Percentiles rank a stretch among this genome's conserved stretches.
phyloP scores from a whole-genome alignment of 2,329 filamentous ascomycete species.

The Beauveria sp. region DNA sequence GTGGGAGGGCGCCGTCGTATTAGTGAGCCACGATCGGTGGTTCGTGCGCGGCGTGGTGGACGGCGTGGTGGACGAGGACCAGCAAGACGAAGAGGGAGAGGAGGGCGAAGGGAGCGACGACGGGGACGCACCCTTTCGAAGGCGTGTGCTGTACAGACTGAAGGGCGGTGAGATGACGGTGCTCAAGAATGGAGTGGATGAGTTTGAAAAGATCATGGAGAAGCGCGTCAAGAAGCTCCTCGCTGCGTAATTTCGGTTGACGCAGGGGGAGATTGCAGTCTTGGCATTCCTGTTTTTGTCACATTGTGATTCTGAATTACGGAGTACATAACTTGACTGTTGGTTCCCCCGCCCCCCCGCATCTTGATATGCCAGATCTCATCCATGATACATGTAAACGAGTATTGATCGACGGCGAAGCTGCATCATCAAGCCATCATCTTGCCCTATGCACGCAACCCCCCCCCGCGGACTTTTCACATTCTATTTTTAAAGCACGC shows the following conservation, averaged over 20 bases:
- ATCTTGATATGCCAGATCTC: background rate
- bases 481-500: background rate
- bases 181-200: conserved; percentile 52
- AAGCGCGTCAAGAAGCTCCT: conserved; percentile 45
- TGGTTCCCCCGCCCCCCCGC: background rate
- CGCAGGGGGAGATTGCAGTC: background rate
- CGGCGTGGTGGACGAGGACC: conserved; percentile 40
- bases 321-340: too few relatives aligned
- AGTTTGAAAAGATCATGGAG: conserved; percentile 58
- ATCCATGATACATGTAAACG: background rate
- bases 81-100: conserved; percentile 21
- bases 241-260: background rate
- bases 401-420: background rate
- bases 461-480: background rate
- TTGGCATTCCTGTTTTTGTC: background rate
- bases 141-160: conserved; percentile 53
- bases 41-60: conserved; percentile 69
- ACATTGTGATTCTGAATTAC: background rate
- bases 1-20: conserved; percentile 67
- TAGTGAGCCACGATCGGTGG: conserved; percentile 78
- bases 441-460: too few relatives aligned
- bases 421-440: too few relatives aligned
- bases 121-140: conserved; percentile 35
- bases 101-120: conserved; percentile 30
- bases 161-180: conserved; percentile 47